Conservation (phyloP, 371 early-diverging fungal species). For the Mucor ambiguus region DNA sequence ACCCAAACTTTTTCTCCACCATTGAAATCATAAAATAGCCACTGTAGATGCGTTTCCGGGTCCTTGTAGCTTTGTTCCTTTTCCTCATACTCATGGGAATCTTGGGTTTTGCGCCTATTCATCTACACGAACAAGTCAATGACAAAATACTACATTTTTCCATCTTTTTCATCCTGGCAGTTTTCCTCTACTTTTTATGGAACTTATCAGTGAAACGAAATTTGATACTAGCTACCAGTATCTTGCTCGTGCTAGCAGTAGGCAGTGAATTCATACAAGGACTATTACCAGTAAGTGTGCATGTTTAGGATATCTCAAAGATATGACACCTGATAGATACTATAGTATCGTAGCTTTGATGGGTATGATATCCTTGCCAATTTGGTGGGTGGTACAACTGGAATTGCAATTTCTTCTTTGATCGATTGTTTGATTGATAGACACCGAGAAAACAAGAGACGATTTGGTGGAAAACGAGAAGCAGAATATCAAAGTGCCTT, state of each 20-base stretch:
- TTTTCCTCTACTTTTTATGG: constrained; percentile 50
- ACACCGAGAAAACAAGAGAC: constrained; percentile 33
- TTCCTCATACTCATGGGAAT: constrained; percentile 42
- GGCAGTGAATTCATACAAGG: constrained; percentile 53
- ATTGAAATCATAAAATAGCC: neutral
- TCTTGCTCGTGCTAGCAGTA: constrained; percentile 29
- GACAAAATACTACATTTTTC: constrained; percentile 50
- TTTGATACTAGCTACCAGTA: constrained; percentile 28
- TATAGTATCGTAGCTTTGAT: constrained; percentile 54
- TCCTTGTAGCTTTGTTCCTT: constrained; percentile 37
- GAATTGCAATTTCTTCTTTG: constrained; percentile 32
- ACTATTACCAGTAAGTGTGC: constrained; percentile 41
- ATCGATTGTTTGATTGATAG: constrained; percentile 31
- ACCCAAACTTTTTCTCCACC: neutral
- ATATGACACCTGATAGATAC: neutral
- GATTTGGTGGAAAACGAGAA: constrained; percentile 44
- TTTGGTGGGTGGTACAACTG: constrained; percentile 34
- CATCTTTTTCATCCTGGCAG: constrained; percentile 36
- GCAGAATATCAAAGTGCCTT: constrained; percentile 46
- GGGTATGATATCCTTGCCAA: constrained; percentile 50
- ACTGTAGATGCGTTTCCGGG: constrained; percentile 36
- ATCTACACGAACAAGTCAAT: constrained; percentile 35
- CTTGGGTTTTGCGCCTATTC: constrained; percentile 51
- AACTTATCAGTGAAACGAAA: constrained; percentile 44
- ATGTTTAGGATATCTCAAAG: neutral